Evolutionary conservation across 169 alveolate species (phyloP), one percentile per base, ranked within the genome.

Genomic region (Plasmodium inui): DNA sequence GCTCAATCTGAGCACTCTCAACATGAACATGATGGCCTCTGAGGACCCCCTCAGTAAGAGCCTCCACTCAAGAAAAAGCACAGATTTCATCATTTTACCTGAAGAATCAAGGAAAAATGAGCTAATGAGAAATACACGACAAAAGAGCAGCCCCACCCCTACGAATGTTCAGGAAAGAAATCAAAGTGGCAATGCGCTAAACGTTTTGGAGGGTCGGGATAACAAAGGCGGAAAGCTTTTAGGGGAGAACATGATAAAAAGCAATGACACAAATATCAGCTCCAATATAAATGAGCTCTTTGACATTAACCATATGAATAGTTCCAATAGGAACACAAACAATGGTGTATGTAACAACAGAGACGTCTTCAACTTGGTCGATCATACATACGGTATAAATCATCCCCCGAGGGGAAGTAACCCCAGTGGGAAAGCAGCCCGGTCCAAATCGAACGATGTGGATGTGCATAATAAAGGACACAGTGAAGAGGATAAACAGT

Each of bases 241-340:
- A 22, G 76, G 72, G n/a, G 71, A 70, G 3, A 34, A 70, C 6
- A 6, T 19, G 6, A 28, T 83, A 44, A 83, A 71, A 41, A 67
- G 74, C n/a, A 83, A 71, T 71, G 83, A 72, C 9, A 83, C 74
- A 1, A 83, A 72, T 70, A 9, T 83, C n/a, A 83, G 82, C 53
- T 67, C 83, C 26, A 83, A 72, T 67, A 72, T 83, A 37, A 67
- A 70, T 71, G 92, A 70, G 50, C 17, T 67, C 32, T 83, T 83
- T 83, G 83, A 83, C n/a, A 22, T 30, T 83, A 83, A 1, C 6
- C 8, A 10, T 44, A 5, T 61, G 37, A 41, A 17, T 70, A 39
- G 37, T 71, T 44, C 73, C 17, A 70, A 22, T 53, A 83, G 53
- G 76, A 44, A 71, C 34, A 3, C 32, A 83, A 3, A 71, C 76